Conservation (phyloP, 768 basidiomycete species). For the Mrakia hoshinonis region DNA sequence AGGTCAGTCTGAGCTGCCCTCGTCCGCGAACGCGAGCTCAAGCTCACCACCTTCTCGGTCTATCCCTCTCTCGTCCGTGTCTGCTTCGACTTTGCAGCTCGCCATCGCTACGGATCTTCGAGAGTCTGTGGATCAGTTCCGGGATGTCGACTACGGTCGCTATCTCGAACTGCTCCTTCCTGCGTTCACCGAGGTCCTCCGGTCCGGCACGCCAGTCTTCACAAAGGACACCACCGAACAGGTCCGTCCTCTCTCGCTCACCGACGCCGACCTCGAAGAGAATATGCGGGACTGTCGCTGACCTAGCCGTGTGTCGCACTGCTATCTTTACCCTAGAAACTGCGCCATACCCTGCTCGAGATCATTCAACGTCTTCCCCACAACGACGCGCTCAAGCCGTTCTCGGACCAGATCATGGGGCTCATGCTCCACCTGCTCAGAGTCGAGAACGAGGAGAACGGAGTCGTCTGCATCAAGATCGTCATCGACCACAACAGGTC, state of each 20-base stretch:
- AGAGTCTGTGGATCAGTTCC: conserved; percentile 34
- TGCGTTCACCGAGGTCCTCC: conserved; percentile 32
- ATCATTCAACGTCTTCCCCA: conserved; percentile 80
- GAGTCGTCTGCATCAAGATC: conserved; percentile 77
- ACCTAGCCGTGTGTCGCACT: background rate
- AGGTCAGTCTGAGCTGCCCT: background rate
- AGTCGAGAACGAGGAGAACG: conserved; percentile 93
- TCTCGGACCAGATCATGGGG: conserved; percentile 58
- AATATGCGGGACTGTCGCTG: background rate
- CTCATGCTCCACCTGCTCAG: conserved; percentile 77
- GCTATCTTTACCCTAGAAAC: conserved; percentile 46
- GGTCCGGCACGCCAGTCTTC: conserved; percentile 31
- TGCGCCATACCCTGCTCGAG: conserved; percentile 78
- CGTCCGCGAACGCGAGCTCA: background rate
- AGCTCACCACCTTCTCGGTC: background rate
- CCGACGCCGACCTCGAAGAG: background rate
- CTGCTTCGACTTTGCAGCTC: conserved; percentile 21
- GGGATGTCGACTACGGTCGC: conserved; percentile 32
- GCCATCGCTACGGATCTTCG: conserved; percentile 34
- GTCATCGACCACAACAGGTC: conserved; percentile 74
- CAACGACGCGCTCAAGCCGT: conserved; percentile 64
- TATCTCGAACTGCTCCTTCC: conserved; percentile 34
- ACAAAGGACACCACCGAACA: conserved; percentile 31
- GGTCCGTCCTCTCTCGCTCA: conserved; percentile 25
- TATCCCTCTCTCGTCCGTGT: background rate